Percentiles rank a stretch among this genome's conserved stretches.
Conservation (phyloP, 331 rosid genomes). For the Prunus yedoensis region DNA sequence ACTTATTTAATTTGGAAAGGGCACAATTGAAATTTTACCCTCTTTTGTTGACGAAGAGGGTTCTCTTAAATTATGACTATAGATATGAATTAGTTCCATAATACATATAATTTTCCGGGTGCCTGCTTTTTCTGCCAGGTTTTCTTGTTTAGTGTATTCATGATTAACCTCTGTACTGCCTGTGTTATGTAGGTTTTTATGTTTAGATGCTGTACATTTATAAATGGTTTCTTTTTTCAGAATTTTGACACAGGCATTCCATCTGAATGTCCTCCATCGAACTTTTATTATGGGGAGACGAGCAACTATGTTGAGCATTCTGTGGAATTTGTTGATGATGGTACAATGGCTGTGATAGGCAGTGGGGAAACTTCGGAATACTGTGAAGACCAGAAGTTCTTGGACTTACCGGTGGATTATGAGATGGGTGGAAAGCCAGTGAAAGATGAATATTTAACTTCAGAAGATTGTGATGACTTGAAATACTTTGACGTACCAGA, state of each 20-base stretch:
- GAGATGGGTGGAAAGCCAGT: constrained; percentile 19
- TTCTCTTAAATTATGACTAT: neutral
- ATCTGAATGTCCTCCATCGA: constrained; percentile 25
- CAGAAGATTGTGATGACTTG: constrained; percentile 25
- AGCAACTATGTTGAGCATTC: constrained; percentile 46
- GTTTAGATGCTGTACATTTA: neutral
- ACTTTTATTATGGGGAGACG: constrained; percentile 55
- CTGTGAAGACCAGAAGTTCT: constrained; percentile 13
- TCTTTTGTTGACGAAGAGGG: neutral
- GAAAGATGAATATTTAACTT: constrained; percentile 19
- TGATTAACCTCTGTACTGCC: neutral
- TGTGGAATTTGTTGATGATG: constrained; percentile 35
- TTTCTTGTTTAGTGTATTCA: neutral
- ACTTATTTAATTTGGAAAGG: neutral
- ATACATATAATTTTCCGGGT: neutral
- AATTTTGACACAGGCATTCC: constrained; percentile 28
- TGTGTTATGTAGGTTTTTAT: neutral
- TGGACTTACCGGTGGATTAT: constrained; percentile 34
- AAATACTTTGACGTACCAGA: constrained; percentile 27
- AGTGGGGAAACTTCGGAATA: constrained; percentile 25
- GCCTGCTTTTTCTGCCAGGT: neutral
- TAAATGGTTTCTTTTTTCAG: constrained; percentile 35
- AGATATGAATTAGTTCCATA: neutral
- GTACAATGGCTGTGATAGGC: constrained; percentile 33
- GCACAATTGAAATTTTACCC: neutral